Conservation (phyloP, 768 basidiomycete species). For the Boletus pseudopeckii region DNA sequence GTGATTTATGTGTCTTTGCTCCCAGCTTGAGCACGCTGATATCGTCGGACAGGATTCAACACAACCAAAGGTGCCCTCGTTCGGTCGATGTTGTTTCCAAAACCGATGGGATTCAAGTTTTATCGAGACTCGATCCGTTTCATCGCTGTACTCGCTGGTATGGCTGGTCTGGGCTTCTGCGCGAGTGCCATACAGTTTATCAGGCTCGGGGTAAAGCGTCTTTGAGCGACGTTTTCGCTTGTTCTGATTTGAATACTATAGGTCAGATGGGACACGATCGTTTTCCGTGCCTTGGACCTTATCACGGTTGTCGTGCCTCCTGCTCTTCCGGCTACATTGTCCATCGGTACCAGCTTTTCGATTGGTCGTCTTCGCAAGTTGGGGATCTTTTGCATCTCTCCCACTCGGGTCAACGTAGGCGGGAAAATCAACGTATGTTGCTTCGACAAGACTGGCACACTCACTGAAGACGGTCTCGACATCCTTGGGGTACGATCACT, state of each 20-base stretch:
- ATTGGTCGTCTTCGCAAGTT: slow-evolving; percentile 80
- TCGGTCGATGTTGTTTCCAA: slow-evolving; percentile 97
- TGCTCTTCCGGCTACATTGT: slow-evolving; percentile 93
- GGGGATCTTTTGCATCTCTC: slow-evolving; percentile 95
- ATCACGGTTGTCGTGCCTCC: slow-evolving; percentile 98
- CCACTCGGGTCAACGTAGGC: slow-evolving; percentile 89
- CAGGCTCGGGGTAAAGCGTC: slow-evolving; percentile 64
- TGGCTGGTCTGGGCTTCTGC: slow-evolving; percentile 88
- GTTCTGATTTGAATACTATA: slow-evolving; percentile 29
- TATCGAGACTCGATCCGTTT: slow-evolving; percentile 91
- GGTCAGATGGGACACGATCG: slow-evolving; percentile 87
- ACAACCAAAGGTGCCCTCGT: slow-evolving; percentile 97
- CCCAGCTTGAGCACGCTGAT: slow-evolving; percentile 1
- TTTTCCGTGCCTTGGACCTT: slow-evolving; percentile 88
- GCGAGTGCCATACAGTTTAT: slow-evolving; percentile 91
- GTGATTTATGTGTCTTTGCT: slow-evolving; percentile 36
- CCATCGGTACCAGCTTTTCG: slow-evolving; percentile 96
- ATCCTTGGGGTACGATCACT: slow-evolving; percentile 90
- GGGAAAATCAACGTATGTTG: slow-evolving; percentile 97
- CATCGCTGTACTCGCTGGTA: slow-evolving; percentile 86
- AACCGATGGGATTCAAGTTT: slow-evolving; percentile 98
- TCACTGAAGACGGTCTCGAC: slow-evolving; percentile 97
- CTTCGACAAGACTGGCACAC: slow-evolving; percentile 98
- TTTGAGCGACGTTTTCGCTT: not conserved
- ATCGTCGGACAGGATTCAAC: slow-evolving; percentile 68